Base-by-base conservation (phyloP, 805 yeast genomes). In the Nadsonia fulvescens region DNA sequence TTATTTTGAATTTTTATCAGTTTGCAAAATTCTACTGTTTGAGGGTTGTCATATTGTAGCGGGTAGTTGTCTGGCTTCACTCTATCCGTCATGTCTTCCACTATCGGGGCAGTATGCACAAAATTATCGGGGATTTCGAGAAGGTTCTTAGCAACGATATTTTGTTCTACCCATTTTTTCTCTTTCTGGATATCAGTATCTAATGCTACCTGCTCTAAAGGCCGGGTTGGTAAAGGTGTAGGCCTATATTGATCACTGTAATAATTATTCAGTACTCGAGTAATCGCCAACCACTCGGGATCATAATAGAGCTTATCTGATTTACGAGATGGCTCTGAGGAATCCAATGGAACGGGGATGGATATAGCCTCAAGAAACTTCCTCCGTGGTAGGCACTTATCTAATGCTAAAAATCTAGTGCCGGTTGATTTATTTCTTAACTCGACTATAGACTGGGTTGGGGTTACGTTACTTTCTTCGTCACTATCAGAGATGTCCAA, bases 351-450 rank as follows among this genome's bases (percentile, higher is more conserved):
- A 4, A 16, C 22, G 6, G 25, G 26, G 8, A 75, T 47, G 1
- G 59, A 54, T 9, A 69, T 13, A 4, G 63, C 38, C 31, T 72
- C 73, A 6, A 81, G 35, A 41, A 61, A 78, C 13, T 53, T 40
- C 12, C 92, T 53, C 10, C 58, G 50, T 2, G 81, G 79, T 1
- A 76, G 52, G 38, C 92, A 79, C 46, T 86, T 86, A 44, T 83
- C 95, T 14, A 86, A 55, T 0, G 96, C 89, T 15, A 78, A 47
- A 39, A 82, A 86, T 8, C 47, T 40, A 2, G 74, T 67, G 14
- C 34, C 36, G 22, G 31, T 2, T n/a, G 19, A 6, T 14, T 24
- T 20, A 11, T 23, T 9, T 6, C 28, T 3, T 17, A n/a, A 17
- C 8, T 17, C 19, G 9, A 17, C 19, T 8, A n/a, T 8, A 17